Conservation (phyloP, 2,329 filamentous ascomycete genomes). For the Botrytis elliptica region DNA sequence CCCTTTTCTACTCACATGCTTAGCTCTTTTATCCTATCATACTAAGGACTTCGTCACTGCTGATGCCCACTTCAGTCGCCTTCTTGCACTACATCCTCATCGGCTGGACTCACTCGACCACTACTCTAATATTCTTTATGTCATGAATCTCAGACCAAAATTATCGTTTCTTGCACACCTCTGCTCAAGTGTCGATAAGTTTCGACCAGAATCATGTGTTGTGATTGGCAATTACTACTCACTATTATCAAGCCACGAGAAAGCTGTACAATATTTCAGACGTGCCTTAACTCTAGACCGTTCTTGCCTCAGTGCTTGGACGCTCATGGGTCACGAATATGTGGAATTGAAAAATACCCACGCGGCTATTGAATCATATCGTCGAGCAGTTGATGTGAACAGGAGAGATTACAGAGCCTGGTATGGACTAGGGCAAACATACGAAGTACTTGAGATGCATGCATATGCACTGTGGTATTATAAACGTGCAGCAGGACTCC, state of each 20-base stretch:
- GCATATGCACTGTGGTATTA: constrained; percentile 98
- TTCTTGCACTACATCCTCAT: constrained; percentile 72
- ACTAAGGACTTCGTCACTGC: constrained; percentile 74
- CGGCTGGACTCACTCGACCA: constrained; percentile 88
- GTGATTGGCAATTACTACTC: constrained; percentile 98
- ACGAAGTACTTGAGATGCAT: constrained; percentile 97
- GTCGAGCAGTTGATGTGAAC: constrained; percentile 92
- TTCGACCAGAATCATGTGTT: constrained; percentile 93
- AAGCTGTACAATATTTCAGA: constrained; percentile 96
- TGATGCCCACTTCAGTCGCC: constrained; percentile 69
- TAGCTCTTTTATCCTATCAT: constrained; percentile 85
- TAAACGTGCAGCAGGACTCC: constrained; percentile 86
- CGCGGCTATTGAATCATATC: constrained; percentile 94
- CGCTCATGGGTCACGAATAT: constrained; percentile 97
- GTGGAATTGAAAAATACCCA: constrained; percentile 99
- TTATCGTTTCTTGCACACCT: constrained; percentile 90
- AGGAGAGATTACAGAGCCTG: constrained; percentile 95
- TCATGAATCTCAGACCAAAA: constrained; percentile 83
- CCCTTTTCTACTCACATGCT: constrained; percentile 86
- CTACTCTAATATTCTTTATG: constrained; percentile 96
- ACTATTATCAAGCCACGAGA: constrained; percentile 90
- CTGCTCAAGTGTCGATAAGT: constrained; percentile 89
- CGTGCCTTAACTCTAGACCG: constrained; percentile 87
- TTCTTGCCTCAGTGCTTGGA: constrained; percentile 92
- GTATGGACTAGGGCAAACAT: constrained; percentile 96